Evolutionary conservation across 257 asterid species (phyloP).

Genomic region (Craterostigma plantagineum): DNA sequence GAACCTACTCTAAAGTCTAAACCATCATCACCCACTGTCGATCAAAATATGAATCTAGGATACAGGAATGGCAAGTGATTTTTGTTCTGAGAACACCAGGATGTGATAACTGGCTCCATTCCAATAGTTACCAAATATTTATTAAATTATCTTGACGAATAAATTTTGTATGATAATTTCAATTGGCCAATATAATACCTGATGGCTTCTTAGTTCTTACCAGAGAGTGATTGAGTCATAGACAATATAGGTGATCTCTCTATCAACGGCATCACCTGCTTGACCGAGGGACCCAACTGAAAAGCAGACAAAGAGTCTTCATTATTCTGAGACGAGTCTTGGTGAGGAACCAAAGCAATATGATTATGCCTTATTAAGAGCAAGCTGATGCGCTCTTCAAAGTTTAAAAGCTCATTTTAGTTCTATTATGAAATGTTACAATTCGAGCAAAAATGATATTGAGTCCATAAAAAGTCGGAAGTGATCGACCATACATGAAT

Average conservation of each 20-base stretch:
- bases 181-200: too few species aligned
- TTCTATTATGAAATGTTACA: too few species aligned
- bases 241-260: conserved; percentile 61
- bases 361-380: not conserved
- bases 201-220: conserved; percentile 13
- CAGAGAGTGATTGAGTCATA: conserved; percentile 59
- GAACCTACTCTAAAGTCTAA: too few species aligned
- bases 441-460: not conserved
- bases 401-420: too few species aligned
- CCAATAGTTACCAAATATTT: not conserved
- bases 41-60: not conserved
- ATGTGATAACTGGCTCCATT: too few species aligned
- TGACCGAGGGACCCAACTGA: conserved; percentile 88
- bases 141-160: not conserved
- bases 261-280: conserved; percentile 63
- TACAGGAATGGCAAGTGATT: too few species aligned
- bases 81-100: too few species aligned
- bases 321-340: not conserved
- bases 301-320: conserved; percentile 4
- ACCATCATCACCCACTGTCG: too few species aligned
- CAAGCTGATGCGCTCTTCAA: too few species aligned
- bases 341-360: not conserved
- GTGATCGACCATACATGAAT: too few species aligned
- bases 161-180: not conserved
- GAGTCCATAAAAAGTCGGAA: too few species aligned